Evolutionary conservation across 1,284 basidiomycete genomes (phyloP), one percentile per base, ranked within the genome.

Genomic region (Cronartium ribicola): DNA sequence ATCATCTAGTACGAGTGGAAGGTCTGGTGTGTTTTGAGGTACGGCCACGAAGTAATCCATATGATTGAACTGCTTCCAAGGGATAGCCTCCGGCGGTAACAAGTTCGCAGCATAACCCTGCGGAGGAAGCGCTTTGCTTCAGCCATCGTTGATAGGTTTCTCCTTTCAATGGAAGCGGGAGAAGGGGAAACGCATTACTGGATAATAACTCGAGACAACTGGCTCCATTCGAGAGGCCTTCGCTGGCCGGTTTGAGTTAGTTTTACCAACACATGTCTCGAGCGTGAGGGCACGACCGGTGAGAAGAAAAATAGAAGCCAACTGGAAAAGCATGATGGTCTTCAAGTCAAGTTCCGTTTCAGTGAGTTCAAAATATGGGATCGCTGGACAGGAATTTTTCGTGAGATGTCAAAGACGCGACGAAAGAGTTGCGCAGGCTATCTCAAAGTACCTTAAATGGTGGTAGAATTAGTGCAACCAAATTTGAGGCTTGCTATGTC

Each of bases 171-270:
- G 46, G 3, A n/a, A 13, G 2, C 13, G n/a, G 20, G 8, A 22
- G n/a, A 40, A 62, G 7, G 8, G 37, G 8, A 40, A 37, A 62
- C 37, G 0, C 4, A 6, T 62, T 62, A 62, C 60, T 37, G 60
- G 60, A 40, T 62, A 62, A 17, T 62, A 62, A 62, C 51, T 57
- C 20, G 51, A 57, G n/a, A 57, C 51, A 20, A 57, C 51, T 57
- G 51, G 51, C 51, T 57, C 51, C 51, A 20, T 57, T 3, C 29
- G 51, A 29, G n/a, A n/a, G 29, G 51, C 51, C 11, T 57, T 57
- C 20, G 51, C 29, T 7, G 51, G 51, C 51, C 10, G 20, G 20
- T 57, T 17, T 20, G 51, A 11, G 20, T n/a, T n/a, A 8, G 20
- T 10, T 20, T 57, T 14, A 29, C 29, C 51, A 57, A 20, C 51